Conservation (phyloP, 1,139 yeast genomes). For the Candida sp. region DNA sequence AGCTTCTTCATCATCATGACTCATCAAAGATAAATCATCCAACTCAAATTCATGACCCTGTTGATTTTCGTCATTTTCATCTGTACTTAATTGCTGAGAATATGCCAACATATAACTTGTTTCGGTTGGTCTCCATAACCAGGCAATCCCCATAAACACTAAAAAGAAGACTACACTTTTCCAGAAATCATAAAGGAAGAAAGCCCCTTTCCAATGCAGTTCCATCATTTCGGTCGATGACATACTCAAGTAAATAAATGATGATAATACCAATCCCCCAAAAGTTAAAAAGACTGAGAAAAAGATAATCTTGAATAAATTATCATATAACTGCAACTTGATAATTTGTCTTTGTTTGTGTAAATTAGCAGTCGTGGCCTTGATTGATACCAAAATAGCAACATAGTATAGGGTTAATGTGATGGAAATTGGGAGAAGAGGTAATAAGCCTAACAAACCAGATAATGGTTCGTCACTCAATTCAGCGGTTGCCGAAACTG, state of each 20-base stretch:
- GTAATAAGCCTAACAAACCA: constrained; percentile 27
- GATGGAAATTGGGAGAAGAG: constrained; percentile 68
- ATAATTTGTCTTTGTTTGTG: constrained; percentile 88
- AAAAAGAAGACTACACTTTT: constrained; percentile 84
- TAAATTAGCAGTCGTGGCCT: constrained; percentile 69
- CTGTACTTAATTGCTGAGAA: constrained; percentile 88
- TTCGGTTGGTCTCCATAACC: constrained; percentile 97
- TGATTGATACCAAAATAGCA: constrained; percentile 68
- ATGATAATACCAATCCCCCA: constrained; percentile 64
- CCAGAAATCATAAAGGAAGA: constrained; percentile 92
- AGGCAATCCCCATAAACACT: constrained; percentile 80
- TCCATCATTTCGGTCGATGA: constrained; percentile 76
- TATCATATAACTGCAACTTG: constrained; percentile 82
- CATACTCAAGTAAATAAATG: constrained; percentile 72
- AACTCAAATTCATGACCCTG: constrained; percentile 63
- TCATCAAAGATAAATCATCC: constrained; percentile 66
- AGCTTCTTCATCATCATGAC: constrained; percentile 42
- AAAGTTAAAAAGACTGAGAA: constrained; percentile 52
- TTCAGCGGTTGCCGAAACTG: constrained; percentile 16
- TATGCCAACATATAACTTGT: constrained; percentile 94
- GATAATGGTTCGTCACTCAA: constrained; percentile 16
- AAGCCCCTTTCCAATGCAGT: constrained; percentile 88
- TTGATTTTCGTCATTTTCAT: constrained; percentile 53
- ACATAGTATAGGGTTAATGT: constrained; percentile 74
- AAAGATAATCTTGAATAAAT: constrained; percentile 70